Percentiles rank a stretch among this genome's conserved stretches.
Conservation (phyloP, 75 land plant species). For the Adiantum capillusveneris region DNA sequence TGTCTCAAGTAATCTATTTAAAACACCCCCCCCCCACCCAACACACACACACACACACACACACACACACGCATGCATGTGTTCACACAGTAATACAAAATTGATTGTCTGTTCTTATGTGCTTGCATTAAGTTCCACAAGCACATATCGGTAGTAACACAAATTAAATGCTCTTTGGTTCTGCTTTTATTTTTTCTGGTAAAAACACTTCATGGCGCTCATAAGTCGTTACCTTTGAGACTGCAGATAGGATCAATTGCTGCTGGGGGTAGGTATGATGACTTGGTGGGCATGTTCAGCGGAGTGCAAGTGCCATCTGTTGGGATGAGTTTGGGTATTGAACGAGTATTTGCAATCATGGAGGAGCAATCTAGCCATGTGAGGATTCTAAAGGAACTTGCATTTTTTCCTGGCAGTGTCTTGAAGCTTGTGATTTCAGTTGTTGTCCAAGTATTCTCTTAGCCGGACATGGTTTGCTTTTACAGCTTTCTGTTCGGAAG, state of each 20-base stretch:
- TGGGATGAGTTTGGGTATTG: constrained; percentile 85
- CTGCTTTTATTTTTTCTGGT: too few relatives aligned
- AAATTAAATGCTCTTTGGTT: too few relatives aligned
- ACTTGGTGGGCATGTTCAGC: constrained; percentile 82
- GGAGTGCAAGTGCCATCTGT: constrained; percentile 79
- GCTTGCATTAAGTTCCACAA: too few relatives aligned
- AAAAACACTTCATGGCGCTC: too few relatives aligned
- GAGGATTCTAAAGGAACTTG: constrained; percentile 3
- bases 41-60: too few relatives aligned
- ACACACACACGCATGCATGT: too few relatives aligned
- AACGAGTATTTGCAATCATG: constrained; percentile 77
- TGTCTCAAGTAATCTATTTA: too few relatives aligned
- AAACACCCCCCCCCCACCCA: too few relatives aligned
- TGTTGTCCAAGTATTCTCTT: too few relatives aligned
- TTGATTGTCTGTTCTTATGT: too few relatives aligned
- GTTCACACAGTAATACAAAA: too few relatives aligned
- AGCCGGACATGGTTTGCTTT: neutral
- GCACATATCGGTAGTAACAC: too few relatives aligned
- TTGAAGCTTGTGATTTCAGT: neutral
- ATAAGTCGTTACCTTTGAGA: neutral
- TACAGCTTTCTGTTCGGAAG: constrained; percentile 18
- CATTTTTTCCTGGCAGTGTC: neutral
- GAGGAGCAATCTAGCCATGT: constrained; percentile 47
- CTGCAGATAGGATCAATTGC: constrained; percentile 88
- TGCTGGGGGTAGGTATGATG: constrained; percentile 93